Evolutionary conservation across 768 basidiomycete genomes (phyloP), one percentile per base, ranked within the genome.

Genomic region (Leccinellum rugosiceps): DNA sequence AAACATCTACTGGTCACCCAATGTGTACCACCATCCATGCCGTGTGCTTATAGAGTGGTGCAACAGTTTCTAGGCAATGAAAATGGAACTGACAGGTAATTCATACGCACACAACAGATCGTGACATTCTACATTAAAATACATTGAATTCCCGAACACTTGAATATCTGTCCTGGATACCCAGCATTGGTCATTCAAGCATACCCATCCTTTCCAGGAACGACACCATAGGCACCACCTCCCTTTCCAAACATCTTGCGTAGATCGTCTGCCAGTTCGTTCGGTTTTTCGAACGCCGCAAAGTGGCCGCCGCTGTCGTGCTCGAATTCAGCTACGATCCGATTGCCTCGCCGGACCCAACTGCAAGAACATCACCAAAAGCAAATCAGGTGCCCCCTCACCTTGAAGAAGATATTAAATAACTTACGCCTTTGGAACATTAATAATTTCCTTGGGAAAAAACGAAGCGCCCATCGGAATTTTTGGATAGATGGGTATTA

Each of bases 261-360:
- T 48, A 86, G 50, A 61, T 84, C 85, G 1, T 61, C 73, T 0
- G 74, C 83, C 15, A 87, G 72, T 3, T 68, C 67, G 4, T 77
- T 71, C 0, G 85, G 83, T 44, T 62, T 68, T 60, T 86, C 84
- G 58, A 78, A 64, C 0, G 84, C 77, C 10, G 83, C 80, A 63
- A 87, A 86, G 66, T 86, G 85, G 1, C 85, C 84, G 5, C 85
- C 84, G 6, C 65, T 65, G 1, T 72, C 70, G 51, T 86, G 84
- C 15, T 76, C 70, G 4, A 75, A 69, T 58, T 80, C 75, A 52
- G 81, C 83, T 4, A 85, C 79, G 21, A 80, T 52, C 61, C 69
- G 72, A 61, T 77, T 59, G 49, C 69, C 14, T 52, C 66, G 61
- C 31, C 71, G 62, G 59, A 73, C 25, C 82, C 83, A 85, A 13